A percentile compares a stretch with the other conserved stretches of the same genome.
Evolutionary conservation across 768 basidiomycete species (phyloP).

Genomic region (Pulveroboletus ravenelii): DNA sequence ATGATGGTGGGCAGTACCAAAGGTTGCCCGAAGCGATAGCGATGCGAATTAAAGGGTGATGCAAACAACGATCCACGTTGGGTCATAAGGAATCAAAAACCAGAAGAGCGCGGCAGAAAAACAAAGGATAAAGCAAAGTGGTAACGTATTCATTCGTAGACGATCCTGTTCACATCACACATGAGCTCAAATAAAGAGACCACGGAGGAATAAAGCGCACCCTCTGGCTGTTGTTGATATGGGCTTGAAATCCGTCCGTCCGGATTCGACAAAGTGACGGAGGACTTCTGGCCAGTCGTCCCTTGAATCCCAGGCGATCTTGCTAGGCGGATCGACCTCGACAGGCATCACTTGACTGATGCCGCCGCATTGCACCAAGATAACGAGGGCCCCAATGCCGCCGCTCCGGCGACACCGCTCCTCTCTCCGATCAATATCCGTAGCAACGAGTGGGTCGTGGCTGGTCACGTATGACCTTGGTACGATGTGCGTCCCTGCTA

Average conservation of each 20-base stretch:
- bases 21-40: constrained; percentile 19
- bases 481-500: constrained; percentile 66
- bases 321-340: constrained; percentile 74
- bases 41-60: constrained; percentile 20
- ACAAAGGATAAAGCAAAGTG: constrained; percentile 1
- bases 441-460: constrained; percentile 65
- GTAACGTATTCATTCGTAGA: constrained; percentile 36
- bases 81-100: background rate
- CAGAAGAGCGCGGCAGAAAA: constrained; percentile 3
- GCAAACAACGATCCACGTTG: constrained; percentile 31
- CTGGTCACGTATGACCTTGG: constrained; percentile 62
- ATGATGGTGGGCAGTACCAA: constrained; percentile 22
- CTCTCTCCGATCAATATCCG: constrained; percentile 75
- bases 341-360: constrained; percentile 84
- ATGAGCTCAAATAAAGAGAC: constrained; percentile 4
- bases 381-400: constrained; percentile 69
- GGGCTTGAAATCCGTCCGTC: constrained; percentile 76
- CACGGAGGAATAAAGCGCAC: constrained; percentile 40
- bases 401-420: constrained; percentile 72
- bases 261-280: constrained; percentile 64
- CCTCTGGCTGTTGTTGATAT: constrained; percentile 73
- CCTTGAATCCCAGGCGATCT: constrained; percentile 70
- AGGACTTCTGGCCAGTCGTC: constrained; percentile 72
- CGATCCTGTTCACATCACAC: constrained; percentile 29
- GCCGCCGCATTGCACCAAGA: constrained; percentile 72